Base-by-base conservation (phyloP, 176 grass and related monocot species). In the Alopecurus myosuroides region DNA sequence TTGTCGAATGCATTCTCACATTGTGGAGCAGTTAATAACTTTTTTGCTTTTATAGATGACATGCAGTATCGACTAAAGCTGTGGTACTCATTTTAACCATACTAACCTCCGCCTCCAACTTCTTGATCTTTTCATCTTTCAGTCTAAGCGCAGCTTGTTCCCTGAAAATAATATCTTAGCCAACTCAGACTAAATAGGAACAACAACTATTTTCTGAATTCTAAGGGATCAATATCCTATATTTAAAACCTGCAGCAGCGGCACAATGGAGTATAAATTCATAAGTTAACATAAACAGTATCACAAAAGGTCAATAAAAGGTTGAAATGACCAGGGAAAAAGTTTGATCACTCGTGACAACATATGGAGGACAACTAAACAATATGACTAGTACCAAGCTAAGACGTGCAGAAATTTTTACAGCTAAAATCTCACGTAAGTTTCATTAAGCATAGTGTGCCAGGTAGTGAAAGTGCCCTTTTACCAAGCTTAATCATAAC, bases 81-180 rank as follows among this genome's bases (percentile, higher is more conserved):
- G 7, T 3, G 6, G 3, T 30, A 2, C 15, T 62, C 5, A 44
- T 26, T 55, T 68, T 28, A 77, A 55, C 51, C 74, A 64, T 84
- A 88, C 87, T 44, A 76, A 98, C 97, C 91, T 95, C 91, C 75
- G 94, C 89, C 73, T 98, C 81, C 81, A 98, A 89, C 66, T 92
- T 85, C 63, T 88, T 50, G 17, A 73, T 91, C 80, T 98, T 98
- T 36, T 88, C 83, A 72, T 95, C 91, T 78, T 87, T 98, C 65
- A 83, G 30, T 87, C 50, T 86, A 46, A 90, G 70, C 34, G 84
- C 83, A 81, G 88, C 88, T 80, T 88, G 84, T 85, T 95, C 91
- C 85, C 97, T 98, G 84, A 84, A 92, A 92, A 85, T 13, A 69
- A 40, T 67, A 76, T 67, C 18, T 30, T 73, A 15, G 23, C 18